These are phyloP conservation scores for Fallopia convolvulus DNA, from an alignment of 148 eudicot genomes.

Conservation along the genomic window DNA sequence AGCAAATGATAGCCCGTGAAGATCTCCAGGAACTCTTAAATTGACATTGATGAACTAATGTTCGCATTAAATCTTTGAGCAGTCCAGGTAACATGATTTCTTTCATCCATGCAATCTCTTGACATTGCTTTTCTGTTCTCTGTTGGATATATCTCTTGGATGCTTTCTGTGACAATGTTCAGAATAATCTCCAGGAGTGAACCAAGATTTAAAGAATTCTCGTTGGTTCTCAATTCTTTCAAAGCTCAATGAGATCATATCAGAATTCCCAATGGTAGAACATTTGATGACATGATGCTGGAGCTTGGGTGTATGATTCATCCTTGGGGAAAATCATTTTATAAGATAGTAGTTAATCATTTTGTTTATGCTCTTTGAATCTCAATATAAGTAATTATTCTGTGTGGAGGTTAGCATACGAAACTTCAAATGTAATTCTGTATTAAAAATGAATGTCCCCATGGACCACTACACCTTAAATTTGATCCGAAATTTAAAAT, in stretches of 20 bases:
- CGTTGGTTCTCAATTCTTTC: background rate
- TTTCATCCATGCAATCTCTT: background rate
- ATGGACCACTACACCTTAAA: no score
- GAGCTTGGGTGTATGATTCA: background rate
- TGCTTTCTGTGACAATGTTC: background rate
- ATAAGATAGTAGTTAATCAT: background rate
- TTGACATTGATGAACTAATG: background rate
- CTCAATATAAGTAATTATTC: background rate
- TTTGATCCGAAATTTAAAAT: no score
- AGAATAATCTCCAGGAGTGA: background rate
- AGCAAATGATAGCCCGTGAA: slow-evolving; percentile 25
- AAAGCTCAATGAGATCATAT: background rate
- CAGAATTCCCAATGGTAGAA: background rate
- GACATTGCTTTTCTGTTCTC: background rate
- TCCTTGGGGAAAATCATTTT: background rate
- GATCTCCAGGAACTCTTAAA: background rate
- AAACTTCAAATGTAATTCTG: background rate
- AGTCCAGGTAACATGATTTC: background rate
- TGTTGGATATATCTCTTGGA: background rate
- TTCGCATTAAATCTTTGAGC: background rate
- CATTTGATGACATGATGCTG: background rate
- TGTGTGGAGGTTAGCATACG: background rate
- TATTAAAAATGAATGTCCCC: no score
- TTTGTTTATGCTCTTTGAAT: background rate
- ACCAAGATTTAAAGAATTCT: background rate